Evolutionary conservation across 345 rosid genomes (phyloP).

Genomic region (Salix viminalis): DNA sequence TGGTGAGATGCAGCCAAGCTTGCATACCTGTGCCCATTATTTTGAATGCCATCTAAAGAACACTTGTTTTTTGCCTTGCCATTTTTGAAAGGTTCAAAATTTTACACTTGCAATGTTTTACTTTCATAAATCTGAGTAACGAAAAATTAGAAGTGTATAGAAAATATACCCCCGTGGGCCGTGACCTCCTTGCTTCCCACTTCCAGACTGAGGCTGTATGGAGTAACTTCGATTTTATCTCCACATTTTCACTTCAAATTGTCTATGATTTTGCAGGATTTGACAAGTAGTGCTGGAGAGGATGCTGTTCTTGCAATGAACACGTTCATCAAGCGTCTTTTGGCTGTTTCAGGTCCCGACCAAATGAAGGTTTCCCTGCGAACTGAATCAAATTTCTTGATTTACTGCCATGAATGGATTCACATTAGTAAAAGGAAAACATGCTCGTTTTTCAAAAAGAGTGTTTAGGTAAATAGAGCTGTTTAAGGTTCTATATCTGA

Average conservation of each 20-base stretch:
- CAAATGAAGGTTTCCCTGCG: slow-evolving; percentile 72
- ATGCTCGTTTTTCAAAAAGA: neutral
- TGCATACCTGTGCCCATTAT: neutral
- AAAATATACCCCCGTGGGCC: neutral
- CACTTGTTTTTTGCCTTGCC: neutral
- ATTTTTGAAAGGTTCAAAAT: neutral
- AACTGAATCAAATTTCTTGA: neutral
- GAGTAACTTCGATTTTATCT: neutral
- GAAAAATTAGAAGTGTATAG: neutral
- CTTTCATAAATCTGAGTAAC: neutral
- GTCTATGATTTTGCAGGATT: slow-evolving; percentile 47
- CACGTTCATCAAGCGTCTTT: slow-evolving; percentile 84
- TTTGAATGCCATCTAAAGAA: neutral
- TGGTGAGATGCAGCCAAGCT: neutral
- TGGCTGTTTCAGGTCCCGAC: slow-evolving; percentile 71
- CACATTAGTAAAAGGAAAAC: neutral
- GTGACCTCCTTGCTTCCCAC: neutral
- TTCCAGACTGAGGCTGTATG: neutral
- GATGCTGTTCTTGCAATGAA: slow-evolving; percentile 92
- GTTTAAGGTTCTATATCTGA: neutral
- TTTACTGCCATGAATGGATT: neutral
- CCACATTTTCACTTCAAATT: slow-evolving; percentile 4
- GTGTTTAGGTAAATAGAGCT: neutral
- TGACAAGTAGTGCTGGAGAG: slow-evolving; percentile 92
- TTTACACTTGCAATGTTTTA: neutral